Percentiles rank a stretch among this genome's conserved stretches.
Evolutionary conservation across 768 basidiomycete genomes (phyloP).

Genomic region (Rubroboletus pulcherrimus): DNA sequence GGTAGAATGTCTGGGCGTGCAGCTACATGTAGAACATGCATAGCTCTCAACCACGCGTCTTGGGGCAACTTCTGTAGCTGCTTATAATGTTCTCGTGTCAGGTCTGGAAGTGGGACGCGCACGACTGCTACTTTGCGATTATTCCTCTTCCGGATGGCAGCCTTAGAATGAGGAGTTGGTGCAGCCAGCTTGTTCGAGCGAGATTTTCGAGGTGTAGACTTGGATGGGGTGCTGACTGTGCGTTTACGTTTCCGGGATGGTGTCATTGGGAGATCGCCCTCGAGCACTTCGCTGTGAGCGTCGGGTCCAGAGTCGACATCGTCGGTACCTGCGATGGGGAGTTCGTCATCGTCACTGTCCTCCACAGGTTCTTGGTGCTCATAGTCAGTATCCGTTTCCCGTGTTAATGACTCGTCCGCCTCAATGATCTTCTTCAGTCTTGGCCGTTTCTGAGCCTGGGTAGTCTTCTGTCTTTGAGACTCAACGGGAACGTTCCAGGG

Average conservation of each 20-base stretch:
- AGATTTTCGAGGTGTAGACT: constrained; percentile 35
- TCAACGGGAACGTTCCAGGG: constrained; percentile 45
- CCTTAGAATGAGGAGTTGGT: constrained; percentile 77
- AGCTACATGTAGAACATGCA: constrained; percentile 91
- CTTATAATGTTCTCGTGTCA: constrained; percentile 35
- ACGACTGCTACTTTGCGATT: constrained; percentile 28
- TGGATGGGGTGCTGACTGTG: constrained; percentile 23
- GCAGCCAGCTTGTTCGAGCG: constrained; percentile 44
- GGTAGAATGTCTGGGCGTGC: constrained; percentile 87
- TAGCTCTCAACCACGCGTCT: constrained; percentile 82
- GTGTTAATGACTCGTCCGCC: constrained; percentile 18
- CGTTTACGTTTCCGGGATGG: constrained; percentile 55
- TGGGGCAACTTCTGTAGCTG: constrained; percentile 51
- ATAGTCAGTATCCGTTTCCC: constrained; percentile 20
- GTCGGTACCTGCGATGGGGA: constrained; percentile 10
- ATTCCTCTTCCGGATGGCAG: constrained; percentile 49
- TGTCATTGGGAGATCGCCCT: constrained; percentile 41
- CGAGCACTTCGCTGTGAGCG: constrained; percentile 21
- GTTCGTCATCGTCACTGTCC: constrained; percentile 21
- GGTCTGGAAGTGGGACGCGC: constrained; percentile 35
- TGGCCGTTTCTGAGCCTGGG: constrained; percentile 18
- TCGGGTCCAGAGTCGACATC: constrained; percentile 28
- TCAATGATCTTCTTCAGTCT: constrained; percentile 22
- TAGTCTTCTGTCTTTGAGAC: constrained; percentile 6
- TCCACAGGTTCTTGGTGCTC: constrained; percentile 19